These are phyloP conservation scores for Trypanosoma caninum DNA, from an alignment of 208 protist genomes.

Conservation along the genomic window DNA sequence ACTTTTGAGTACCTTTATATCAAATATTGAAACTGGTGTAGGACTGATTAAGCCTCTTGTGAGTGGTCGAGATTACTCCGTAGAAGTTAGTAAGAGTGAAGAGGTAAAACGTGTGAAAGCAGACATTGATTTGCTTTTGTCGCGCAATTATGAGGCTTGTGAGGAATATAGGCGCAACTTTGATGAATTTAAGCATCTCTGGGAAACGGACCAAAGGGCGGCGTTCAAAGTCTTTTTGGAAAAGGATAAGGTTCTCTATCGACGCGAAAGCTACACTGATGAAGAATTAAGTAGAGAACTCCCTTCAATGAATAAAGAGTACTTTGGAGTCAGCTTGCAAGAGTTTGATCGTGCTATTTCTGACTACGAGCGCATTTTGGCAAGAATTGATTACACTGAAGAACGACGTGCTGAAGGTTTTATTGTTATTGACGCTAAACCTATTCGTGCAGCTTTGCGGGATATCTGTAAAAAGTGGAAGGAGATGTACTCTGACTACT, in stretches of 20 bases:
- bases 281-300: conserved; percentile 39
- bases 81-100: conserved; percentile 58
- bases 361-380: conserved; percentile 87
- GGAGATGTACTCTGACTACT: conserved; percentile 93
- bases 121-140: conserved; percentile 72
- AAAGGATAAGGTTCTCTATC: conserved; percentile 34
- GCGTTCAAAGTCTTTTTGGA: conserved; percentile 87
- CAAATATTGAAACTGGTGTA: conserved; percentile 52
- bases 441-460: conserved; percentile 91
- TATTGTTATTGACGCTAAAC: conserved; percentile 94
- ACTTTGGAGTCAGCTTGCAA: conserved; percentile 88
- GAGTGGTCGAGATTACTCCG: conserved; percentile 37
- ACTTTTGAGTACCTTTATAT: conserved; percentile 61
- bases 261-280: conserved; percentile 38
- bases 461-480: conserved; percentile 93
- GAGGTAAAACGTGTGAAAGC: conserved; percentile 53
- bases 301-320: conserved; percentile 58
- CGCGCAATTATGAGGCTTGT: conserved; percentile 73
- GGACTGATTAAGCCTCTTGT: conserved; percentile 61
- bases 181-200: conserved; percentile 91
- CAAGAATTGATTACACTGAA: conserved; percentile 82
- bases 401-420: conserved; percentile 89
- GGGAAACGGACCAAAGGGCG: conserved; percentile 87
- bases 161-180: conserved; percentile 81
- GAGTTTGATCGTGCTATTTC: conserved; percentile 94